phyloP scores from a whole-genome alignment of 2,329 filamentous ascomycete genomes.

The Penicillium fuscoglaucum region DNA sequence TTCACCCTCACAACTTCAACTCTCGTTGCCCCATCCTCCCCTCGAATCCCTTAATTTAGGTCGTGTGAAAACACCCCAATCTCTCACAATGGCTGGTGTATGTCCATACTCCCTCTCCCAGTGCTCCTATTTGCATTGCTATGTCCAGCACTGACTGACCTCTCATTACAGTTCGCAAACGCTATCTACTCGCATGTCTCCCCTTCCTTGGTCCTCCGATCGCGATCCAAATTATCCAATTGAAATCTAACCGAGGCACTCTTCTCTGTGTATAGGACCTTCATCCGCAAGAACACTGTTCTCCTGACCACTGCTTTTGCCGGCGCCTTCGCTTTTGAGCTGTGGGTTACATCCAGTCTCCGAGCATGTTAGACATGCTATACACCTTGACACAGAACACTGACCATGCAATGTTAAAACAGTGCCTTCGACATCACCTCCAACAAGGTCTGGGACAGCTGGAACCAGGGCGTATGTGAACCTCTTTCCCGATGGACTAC shows the following conservation, averaged over 20 bases:
- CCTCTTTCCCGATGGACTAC: conserved; percentile 5
- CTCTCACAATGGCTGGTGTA: conserved; percentile 57
- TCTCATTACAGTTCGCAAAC: conserved; percentile 48
- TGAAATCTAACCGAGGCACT: conserved; percentile 19
- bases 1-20: conserved; percentile 32
- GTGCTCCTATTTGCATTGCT: conserved; percentile 30
- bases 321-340: conserved; percentile 85
- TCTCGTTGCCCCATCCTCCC: conserved; percentile 13
- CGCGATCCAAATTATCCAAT: conserved; percentile 20
- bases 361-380: conserved; percentile 3
- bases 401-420: conserved; percentile 27
- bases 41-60: conserved; percentile 1
- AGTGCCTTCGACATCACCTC: conserved; percentile 82
- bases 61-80: conserved; percentile 23
- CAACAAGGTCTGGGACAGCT: conserved; percentile 83
- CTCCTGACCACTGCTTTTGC: conserved; percentile 87
- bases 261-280: conserved; percentile 56
- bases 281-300: conserved; percentile 83
- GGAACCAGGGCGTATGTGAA: conserved; percentile 84
- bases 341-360: conserved; percentile 62
- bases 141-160: conserved; percentile 33
- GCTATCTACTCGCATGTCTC: conserved; percentile 62
- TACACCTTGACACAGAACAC: conserved; percentile 2
- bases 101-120: conserved; percentile 6
- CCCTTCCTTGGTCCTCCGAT: conserved; percentile 19